Conservation (phyloP, 257 asterid genomes). For the Eucommia ulmoides region DNA sequence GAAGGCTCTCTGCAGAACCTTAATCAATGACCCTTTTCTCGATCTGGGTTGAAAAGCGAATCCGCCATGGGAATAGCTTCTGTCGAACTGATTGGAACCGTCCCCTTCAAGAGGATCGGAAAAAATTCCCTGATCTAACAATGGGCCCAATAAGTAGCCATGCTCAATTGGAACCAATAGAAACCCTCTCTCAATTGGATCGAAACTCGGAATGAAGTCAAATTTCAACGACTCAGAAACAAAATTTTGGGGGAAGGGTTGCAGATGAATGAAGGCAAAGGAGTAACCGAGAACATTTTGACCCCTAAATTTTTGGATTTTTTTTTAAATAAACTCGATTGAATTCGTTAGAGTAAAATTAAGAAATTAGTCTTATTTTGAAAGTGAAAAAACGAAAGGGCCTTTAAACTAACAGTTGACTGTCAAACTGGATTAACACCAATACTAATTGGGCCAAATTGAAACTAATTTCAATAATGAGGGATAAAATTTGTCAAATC, state of each 20-base stretch:
- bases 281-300: too few species aligned
- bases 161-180: slow-evolving; percentile 83
- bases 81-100: slow-evolving; percentile 44
- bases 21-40: slow-evolving; percentile 44
- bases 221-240: slow-evolving; percentile 7
- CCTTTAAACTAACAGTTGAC: too few species aligned
- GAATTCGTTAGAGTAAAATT: too few species aligned
- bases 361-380: too few species aligned
- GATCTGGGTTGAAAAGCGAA: slow-evolving; percentile 48
- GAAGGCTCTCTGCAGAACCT: slow-evolving; percentile 57
- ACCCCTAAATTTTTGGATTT: too few species aligned
- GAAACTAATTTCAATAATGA: too few species aligned
- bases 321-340: too few species aligned
- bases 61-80: slow-evolving; percentile 84
- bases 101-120: slow-evolving; percentile 74
- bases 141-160: slow-evolving; percentile 71
- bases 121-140: slow-evolving; percentile 42
- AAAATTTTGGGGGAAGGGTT: slow-evolving; percentile 58
- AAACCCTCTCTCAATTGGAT: slow-evolving; percentile 67
- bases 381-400: too few species aligned
- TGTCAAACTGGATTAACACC: too few species aligned
- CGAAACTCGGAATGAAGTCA: slow-evolving; percentile 29
- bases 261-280: slow-evolving; percentile 76
- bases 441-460: too few species aligned
- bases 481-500: too few species aligned